These are phyloP conservation scores for Pelargonium cotyledonis DNA, from an alignment of 441 rosid species.

Conservation along the genomic window DNA sequence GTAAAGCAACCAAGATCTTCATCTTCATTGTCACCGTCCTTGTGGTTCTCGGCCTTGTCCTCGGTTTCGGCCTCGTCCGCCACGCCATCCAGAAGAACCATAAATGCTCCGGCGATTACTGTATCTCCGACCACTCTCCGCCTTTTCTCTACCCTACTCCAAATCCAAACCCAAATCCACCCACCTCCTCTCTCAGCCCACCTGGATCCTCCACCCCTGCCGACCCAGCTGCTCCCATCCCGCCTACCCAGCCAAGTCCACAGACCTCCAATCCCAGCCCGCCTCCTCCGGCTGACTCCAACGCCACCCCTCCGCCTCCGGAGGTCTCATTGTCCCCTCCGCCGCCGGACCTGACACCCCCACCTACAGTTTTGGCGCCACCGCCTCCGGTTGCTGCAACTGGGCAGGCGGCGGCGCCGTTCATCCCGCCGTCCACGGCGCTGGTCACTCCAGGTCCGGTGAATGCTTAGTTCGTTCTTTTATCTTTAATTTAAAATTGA, in stretches of 20 bases:
- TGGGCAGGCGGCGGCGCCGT: constrained; percentile 42
- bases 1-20: constrained; percentile 96
- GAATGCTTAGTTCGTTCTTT: constrained; percentile 36
- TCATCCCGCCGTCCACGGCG: constrained; percentile 42
- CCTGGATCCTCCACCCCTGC: background rate
- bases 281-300: constrained; percentile 18
- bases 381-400: constrained; percentile 26
- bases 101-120: constrained; percentile 40
- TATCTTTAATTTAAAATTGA: too few relatives aligned
- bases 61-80: constrained; percentile 59
- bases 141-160: constrained; percentile 34
- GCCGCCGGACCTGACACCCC: constrained; percentile 26
- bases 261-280: background rate
- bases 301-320: constrained; percentile 33
- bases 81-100: constrained; percentile 36
- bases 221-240: constrained; percentile 12
- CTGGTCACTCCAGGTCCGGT: constrained; percentile 51
- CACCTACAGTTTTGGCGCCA: constrained; percentile 26
- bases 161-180: constrained; percentile 19
- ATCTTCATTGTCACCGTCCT: constrained; percentile 71
- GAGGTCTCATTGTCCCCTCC: constrained; percentile 24
- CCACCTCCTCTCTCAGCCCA: background rate
- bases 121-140: constrained; percentile 27
- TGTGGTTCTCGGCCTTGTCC: constrained; percentile 57
- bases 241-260: background rate